phyloP scores from a whole-genome alignment of 1,139 yeast species.

The Entelexis sorbosivorans region DNA sequence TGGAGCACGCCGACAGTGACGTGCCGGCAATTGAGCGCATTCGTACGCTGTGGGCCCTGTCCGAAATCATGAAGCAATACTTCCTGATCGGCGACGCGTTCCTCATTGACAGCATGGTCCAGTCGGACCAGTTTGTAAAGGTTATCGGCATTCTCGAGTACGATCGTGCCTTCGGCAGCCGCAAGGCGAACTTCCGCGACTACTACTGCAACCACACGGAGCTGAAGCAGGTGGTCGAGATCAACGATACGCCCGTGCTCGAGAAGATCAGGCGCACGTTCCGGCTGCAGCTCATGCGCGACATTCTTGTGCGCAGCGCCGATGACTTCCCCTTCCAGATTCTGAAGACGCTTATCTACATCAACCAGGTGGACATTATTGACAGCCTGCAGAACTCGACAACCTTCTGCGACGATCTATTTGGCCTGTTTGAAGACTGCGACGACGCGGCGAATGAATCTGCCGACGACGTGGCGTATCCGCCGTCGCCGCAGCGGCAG shows the following conservation, averaged over 20 bases:
- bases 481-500: too few relatives aligned
- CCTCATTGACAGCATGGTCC: conserved; percentile 55
- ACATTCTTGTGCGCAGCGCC: conserved; percentile 65
- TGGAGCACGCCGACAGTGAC: conserved; percentile 30
- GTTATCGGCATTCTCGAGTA: conserved; percentile 80
- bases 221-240: conserved; percentile 64
- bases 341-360: conserved; percentile 53
- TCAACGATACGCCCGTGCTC: conserved; percentile 41
- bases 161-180: conserved; percentile 71
- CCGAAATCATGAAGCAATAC: conserved; percentile 57
- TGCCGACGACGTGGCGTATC: too few relatives aligned
- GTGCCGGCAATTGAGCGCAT: conserved; percentile 25
- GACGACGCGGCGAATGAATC: conserved; percentile 1
- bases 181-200: conserved; percentile 69
- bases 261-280: conserved; percentile 60
- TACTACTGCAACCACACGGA: conserved; percentile 47
- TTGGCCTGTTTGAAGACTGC: conserved; percentile 42
- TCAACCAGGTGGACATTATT: conserved; percentile 61
- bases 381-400: conserved; percentile 51
- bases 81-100: conserved; percentile 60
- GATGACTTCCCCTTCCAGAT: conserved; percentile 70
- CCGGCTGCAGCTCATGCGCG: conserved; percentile 67
- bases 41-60: conserved; percentile 48
- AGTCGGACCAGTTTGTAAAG: conserved; percentile 46
- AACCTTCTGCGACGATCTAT: conserved; percentile 41